Percentiles rank a stretch among this genome's conserved stretches.
Evolutionary conservation across 2,329 filamentous ascomycete species (phyloP).

Genomic region (Bisporella sp.): DNA sequence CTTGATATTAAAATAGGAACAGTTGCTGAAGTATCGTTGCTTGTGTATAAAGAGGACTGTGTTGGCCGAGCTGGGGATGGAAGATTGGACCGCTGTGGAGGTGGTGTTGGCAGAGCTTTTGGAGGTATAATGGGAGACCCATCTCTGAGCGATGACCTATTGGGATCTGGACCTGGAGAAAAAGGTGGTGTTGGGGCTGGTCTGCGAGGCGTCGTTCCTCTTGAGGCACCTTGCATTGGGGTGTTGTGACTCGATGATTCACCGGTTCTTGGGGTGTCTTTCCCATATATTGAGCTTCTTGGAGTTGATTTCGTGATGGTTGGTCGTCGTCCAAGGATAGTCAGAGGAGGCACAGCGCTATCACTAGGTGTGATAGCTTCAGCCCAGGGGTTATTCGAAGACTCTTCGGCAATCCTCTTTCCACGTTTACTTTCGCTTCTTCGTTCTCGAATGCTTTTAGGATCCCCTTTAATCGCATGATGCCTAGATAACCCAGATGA

Average conservation of each 20-base stretch:
- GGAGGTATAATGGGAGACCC: conserved; percentile 45
- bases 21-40: conserved; percentile 29
- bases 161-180: conserved; percentile 47
- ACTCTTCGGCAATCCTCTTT: conserved; percentile 39
- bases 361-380: conserved; percentile 43
- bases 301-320: conserved; percentile 35
- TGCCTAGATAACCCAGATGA: conserved; percentile 42
- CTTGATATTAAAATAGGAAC: conserved; percentile 32
- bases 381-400: conserved; percentile 37
- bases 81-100: conserved; percentile 51
- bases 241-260: conserved; percentile 17
- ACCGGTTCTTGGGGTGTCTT: conserved; percentile 31
- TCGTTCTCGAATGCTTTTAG: conserved; percentile 58
- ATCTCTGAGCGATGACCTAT: conserved; percentile 38
- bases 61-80: conserved; percentile 29
- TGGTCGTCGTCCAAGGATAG: conserved; percentile 27
- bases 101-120: conserved; percentile 69
- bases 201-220: conserved; percentile 52
- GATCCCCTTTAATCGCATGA: conserved; percentile 45
- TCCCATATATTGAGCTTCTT: conserved; percentile 30
- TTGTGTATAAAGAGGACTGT: conserved; percentile 36
- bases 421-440: conserved; percentile 56
- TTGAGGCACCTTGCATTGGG: conserved; percentile 35
- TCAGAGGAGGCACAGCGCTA: conserved; percentile 36
- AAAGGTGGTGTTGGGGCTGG: conserved; percentile 61